Percentiles rank a stretch among this genome's conserved stretches.
Evolutionary conservation across 2,329 filamentous ascomycete species (phyloP).

Genomic region (Ceratocystis smalleyi): DNA sequence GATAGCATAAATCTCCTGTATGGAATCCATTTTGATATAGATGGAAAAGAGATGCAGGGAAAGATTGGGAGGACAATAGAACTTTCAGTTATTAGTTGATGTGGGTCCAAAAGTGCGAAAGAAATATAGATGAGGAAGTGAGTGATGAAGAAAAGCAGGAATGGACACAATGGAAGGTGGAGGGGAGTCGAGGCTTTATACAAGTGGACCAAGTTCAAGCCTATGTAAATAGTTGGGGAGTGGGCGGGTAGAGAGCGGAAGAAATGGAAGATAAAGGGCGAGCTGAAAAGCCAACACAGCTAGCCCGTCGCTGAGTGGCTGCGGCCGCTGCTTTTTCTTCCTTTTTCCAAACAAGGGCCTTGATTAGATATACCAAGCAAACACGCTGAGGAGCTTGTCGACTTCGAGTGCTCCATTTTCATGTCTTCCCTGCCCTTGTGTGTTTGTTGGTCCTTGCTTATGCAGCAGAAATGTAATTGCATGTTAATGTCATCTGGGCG

Average conservation of each 20-base stretch:
- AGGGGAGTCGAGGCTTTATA: background rate
- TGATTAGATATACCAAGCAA: background rate
- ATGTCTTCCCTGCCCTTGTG: background rate
- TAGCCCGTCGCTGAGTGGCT: background rate
- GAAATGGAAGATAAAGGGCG: background rate
- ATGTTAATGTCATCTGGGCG: background rate
- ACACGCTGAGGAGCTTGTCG: background rate
- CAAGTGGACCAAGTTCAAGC: too few relatives aligned
- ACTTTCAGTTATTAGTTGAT: background rate
- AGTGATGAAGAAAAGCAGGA: background rate
- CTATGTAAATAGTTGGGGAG: background rate
- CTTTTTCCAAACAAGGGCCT: background rate
- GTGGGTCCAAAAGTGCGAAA: background rate
- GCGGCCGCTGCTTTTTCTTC: background rate
- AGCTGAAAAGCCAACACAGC: conserved; percentile 1
- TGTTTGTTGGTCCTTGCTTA: background rate
- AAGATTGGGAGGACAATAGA: background rate
- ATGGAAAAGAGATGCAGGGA: background rate
- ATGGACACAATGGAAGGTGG: background rate
- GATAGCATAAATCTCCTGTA: background rate
- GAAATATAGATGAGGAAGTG: background rate
- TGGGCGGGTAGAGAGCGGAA: background rate
- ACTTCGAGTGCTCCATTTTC: background rate
- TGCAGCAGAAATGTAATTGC: background rate
- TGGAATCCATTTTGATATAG: background rate